Evolutionary conservation across 345 rosid species (phyloP), one percentile per base, ranked within the genome.

Genomic region (Syzygium grande): DNA sequence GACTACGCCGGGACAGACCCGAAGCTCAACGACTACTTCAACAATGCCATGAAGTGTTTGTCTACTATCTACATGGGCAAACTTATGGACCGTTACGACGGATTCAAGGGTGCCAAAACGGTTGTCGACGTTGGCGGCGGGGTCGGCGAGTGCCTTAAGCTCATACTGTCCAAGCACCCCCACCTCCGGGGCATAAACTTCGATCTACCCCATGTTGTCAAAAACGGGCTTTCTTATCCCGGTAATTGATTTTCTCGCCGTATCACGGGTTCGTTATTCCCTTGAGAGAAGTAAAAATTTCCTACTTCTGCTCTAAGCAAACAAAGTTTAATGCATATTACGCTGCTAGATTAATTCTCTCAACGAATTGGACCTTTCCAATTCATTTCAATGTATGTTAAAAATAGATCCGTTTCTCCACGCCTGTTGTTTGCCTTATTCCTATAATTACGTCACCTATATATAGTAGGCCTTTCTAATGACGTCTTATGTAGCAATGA

Each of bases 51-150:
- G 91, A 84, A 87, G n/a, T 87, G 77, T 21, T 52, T 79, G 51
- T 87, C 88, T 27, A 41, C 89, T 4, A 34, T 90, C 34, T 85
- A 83, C 83, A 88, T 90, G 85, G 87, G 43, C 49, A 90, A 90
- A 89, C 4, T 89, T 41, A 78, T 92, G 27, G 89, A 88, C 30
- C 30, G 30, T 34, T 92, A 91, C 59, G 84, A 58, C 22, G 93
- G 90, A 11, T 90, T 92, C 22, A 87, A 90, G 9, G 65, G 52
- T 5, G 41, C 88, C 46, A 77, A 87, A 14, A 55, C 49, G 27
- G 38, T 92, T 46, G 92, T 91, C 30, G 92, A 92, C 83, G 88
- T 89, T 1, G 93, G 92, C 4, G 92, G 91, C 41, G 91, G 92
- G 11, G 41, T 52, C 51, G 91, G 92, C 65, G 88, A 86, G 29